phyloP scores from a whole-genome alignment of 495 filamentous ascomycete genomes.

The Cenococcum geophilum region DNA sequence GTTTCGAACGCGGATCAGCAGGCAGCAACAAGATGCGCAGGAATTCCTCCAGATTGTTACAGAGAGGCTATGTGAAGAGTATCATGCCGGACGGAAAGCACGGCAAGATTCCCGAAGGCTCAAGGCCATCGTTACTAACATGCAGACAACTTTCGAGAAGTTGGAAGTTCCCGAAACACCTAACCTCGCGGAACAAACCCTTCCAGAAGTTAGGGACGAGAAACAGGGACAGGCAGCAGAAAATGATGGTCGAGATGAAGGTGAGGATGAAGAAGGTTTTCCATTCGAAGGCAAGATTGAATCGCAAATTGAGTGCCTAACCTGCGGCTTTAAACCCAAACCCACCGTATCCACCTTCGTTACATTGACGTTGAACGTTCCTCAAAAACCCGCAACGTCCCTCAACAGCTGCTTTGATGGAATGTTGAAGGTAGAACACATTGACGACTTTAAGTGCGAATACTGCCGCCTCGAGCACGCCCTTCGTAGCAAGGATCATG shows the following conservation, averaged over 20 bases:
- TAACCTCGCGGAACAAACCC: slow-evolving; percentile 4
- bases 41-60: slow-evolving; percentile 92
- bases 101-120: slow-evolving; percentile 43
- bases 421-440: slow-evolving; percentile 88
- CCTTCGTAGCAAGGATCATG: slow-evolving; percentile 45
- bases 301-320: slow-evolving; percentile 87
- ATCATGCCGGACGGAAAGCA: slow-evolving; percentile 73
- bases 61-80: slow-evolving; percentile 87
- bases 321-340: slow-evolving; percentile 82
- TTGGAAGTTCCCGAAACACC: slow-evolving; percentile 23
- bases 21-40: slow-evolving; percentile 97
- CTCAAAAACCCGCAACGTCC: slow-evolving; percentile 62
- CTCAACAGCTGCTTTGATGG: slow-evolving; percentile 80
- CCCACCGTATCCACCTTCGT: slow-evolving; percentile 79
- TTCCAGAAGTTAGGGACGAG: not conserved
- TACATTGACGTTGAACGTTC: slow-evolving; percentile 86
- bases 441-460: slow-evolving; percentile 95
- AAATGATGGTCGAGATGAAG: slow-evolving; percentile 6
- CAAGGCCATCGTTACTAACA: slow-evolving; percentile 7
- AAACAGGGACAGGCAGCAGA: slow-evolving; percentile 1
- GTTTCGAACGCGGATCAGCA: slow-evolving; percentile 82
- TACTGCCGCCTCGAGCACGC: slow-evolving; percentile 84
- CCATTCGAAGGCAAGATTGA: slow-evolving; percentile 81
- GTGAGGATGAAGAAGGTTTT: slow-evolving; percentile 62
- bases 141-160: slow-evolving; percentile 13